Conservation (phyloP, 441 rosid genomes). For the Syzygium malaccense region DNA sequence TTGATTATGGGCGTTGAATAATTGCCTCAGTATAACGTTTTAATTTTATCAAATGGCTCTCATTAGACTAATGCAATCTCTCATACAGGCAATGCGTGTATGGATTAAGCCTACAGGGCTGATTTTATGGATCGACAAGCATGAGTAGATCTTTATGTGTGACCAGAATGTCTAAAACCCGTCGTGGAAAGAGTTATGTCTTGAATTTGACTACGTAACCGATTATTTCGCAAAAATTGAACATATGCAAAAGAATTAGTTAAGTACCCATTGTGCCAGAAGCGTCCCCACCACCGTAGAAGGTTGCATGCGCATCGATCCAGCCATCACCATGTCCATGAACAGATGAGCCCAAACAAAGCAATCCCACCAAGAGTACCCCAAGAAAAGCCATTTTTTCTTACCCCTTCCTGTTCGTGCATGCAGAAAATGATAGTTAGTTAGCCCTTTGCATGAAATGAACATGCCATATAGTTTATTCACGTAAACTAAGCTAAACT, state of each 20-base stretch:
- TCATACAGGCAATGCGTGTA: neutral
- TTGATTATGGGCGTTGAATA: neutral
- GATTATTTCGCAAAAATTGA: neutral
- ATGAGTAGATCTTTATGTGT: neutral
- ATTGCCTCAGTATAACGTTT: neutral
- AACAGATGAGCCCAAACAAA: constrained; percentile 10
- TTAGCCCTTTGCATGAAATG: neutral
- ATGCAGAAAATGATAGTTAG: neutral
- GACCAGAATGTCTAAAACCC: neutral
- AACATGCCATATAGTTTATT: neutral
- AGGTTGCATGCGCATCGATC: constrained; percentile 52
- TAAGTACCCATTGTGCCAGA: constrained; percentile 49
- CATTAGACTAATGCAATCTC: neutral
- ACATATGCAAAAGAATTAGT: neutral
- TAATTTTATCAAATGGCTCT: neutral
- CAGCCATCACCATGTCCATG: constrained; percentile 26
- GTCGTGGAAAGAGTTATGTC: neutral
- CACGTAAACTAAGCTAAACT: neutral
- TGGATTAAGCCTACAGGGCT: neutral
- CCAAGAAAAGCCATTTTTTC: constrained; percentile 20
- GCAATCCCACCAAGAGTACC: constrained; percentile 19
- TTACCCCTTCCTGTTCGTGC: neutral
- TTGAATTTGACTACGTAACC: neutral
- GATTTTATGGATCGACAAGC: neutral
- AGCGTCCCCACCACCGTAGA: constrained; percentile 49